Evolutionary conservation across 192 early-diverging fungal species (phyloP).

Genomic region (Backusella westeae): DNA sequence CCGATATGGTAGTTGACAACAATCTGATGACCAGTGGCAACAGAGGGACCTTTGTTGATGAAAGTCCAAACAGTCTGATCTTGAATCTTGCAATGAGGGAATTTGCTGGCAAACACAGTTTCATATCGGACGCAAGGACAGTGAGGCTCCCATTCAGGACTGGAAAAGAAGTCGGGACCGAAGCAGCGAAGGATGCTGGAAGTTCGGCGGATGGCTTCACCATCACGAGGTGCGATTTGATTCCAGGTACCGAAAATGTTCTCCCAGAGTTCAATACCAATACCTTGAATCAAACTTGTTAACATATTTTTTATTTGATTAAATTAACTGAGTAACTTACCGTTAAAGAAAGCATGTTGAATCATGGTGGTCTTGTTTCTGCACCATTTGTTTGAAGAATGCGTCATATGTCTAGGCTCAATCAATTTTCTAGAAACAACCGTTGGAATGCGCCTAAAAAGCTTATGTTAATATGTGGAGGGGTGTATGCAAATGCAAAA

Average conservation of each 20-base stretch:
- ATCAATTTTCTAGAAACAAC: constrained; percentile 16
- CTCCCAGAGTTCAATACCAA: constrained; percentile 23
- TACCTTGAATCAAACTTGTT: background rate
- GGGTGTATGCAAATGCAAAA: background rate
- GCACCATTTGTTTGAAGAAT: constrained; percentile 16
- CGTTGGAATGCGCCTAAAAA: constrained; percentile 19
- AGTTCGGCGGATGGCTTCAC: constrained; percentile 15
- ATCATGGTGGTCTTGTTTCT: constrained; percentile 18
- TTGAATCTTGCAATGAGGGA: background rate
- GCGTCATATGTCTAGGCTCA: constrained; percentile 23
- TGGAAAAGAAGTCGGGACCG: constrained; percentile 21
- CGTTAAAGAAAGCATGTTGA: constrained; percentile 26
- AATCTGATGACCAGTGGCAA: constrained; percentile 21
- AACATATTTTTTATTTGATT: background rate
- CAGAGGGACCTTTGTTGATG: constrained; percentile 8
- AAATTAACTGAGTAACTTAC: background rate
- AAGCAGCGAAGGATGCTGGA: constrained; percentile 16
- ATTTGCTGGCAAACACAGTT: constrained; percentile 10
- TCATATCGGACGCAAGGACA: constrained; percentile 15
- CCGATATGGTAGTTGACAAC: constrained; percentile 25
- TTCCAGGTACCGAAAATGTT: constrained; percentile 29
- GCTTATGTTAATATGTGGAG: background rate
- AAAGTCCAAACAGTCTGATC: constrained; percentile 23
- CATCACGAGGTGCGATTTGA: constrained; percentile 21
- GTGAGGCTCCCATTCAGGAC: constrained; percentile 24